Evolutionary conservation across 805 yeast species (phyloP), one percentile per base, ranked within the genome.

Genomic region (Millerago galiae): DNA sequence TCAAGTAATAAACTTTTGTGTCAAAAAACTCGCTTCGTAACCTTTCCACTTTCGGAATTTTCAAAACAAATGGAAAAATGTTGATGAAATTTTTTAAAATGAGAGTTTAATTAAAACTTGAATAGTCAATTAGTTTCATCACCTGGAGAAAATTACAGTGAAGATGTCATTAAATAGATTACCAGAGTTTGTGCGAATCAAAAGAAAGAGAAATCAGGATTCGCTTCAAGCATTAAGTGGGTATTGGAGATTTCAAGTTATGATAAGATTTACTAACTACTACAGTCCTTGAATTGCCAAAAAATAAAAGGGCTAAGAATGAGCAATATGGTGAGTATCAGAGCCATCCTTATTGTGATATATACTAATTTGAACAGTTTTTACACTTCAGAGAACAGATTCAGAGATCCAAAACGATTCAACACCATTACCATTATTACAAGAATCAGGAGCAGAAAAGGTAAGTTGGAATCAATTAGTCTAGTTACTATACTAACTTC

Each of bases 161-260:
- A 17, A 3, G 5, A 42, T 42, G 45, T 34, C 42, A 2, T 15
- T 31, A 13, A 14, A 24, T 17, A 29, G 37, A 5, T 36, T 57
- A 11, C 95, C 95, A 2, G 75, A 74, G 41, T 70, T 83, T 21
- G 79, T 91, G 34, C 74, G 96, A 45, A 84, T 91, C 58, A 91
- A 93, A 62, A 74, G 98, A 45, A 83, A 83, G 56, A 72, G 96
- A 46, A 81, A 78, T 41, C 93, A 88, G 54, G 96, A 87, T 51
- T 95, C 97, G 3, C 69, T 91, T 18, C 88, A 85, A 52, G 95
- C 96, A 1, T 70, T 90, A 53, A 52, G 69, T 67, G 54, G 36
- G 69, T 56, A 12, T 5, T 24, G 11, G 7, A 7, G 14, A 8
- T 24, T 17, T 24, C 7, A 12, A 27, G n/a, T n/a, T 13, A 15